These are phyloP conservation scores for Lolium perenne DNA, from an alignment of 176 grass and related monocot genomes.

Conservation along the genomic window DNA sequence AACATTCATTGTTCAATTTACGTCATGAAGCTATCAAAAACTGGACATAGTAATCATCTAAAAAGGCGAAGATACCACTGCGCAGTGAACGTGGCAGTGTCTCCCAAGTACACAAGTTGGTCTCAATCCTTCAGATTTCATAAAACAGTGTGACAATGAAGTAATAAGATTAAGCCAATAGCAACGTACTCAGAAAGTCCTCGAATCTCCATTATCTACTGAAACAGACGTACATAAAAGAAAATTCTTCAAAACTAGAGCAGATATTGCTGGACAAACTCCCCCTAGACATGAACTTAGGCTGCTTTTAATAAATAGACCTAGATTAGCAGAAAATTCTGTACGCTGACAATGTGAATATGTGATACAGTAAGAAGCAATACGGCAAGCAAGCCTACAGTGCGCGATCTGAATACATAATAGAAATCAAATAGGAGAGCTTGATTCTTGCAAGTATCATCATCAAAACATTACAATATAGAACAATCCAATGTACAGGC, in stretches of 20 bases:
- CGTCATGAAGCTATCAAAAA: not conserved
- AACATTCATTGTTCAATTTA: slow-evolving; percentile 3
- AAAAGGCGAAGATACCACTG: not conserved
- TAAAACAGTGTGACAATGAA: not conserved
- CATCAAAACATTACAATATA: slow-evolving; percentile 21
- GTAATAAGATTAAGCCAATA: slow-evolving; percentile 14
- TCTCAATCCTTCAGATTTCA: slow-evolving; percentile 16
- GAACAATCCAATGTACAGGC: not conserved
- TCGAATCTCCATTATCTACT: not conserved
- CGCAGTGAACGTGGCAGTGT: slow-evolving; percentile 5
- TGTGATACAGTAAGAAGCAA: not conserved
- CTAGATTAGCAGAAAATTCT: not conserved
- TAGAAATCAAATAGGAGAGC: slow-evolving; percentile 18
- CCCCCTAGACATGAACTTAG: not conserved
- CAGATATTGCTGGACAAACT: slow-evolving; percentile 10
- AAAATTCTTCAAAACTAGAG: slow-evolving; percentile 13
- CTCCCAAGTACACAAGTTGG: not conserved
- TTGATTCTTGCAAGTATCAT: not conserved
- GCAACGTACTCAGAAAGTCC: not conserved
- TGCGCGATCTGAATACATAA: not conserved
- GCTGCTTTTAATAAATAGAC: not conserved
- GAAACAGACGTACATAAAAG: not conserved
- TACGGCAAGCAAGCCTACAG: not conserved
- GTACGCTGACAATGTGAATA: not conserved
- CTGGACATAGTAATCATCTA: slow-evolving; percentile 12